These are phyloP conservation scores for Ophiostoma piceae DNA, from an alignment of 2,329 filamentous ascomycete genomes.

Conservation along the genomic window DNA sequence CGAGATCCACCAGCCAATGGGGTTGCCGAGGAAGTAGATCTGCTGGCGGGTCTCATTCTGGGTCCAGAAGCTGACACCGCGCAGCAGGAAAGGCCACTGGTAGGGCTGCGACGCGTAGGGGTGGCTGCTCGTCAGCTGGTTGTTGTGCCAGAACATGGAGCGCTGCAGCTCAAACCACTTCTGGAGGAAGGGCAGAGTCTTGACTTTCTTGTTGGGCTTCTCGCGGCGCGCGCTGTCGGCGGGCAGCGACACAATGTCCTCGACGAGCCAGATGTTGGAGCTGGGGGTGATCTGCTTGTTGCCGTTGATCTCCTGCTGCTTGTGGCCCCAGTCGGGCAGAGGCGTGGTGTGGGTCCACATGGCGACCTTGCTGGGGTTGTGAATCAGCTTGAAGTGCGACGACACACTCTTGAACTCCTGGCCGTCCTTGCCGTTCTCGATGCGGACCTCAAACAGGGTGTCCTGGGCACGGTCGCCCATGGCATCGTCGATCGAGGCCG, in stretches of 20 bases:
- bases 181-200: constrained; percentile 76
- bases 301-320: constrained; percentile 98
- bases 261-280: constrained; percentile 91
- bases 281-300: constrained; percentile 90
- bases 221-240: constrained; percentile 66
- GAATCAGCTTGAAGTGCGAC: constrained; percentile 91
- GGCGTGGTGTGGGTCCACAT: constrained; percentile 98
- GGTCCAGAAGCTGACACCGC: constrained; percentile 99
- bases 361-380: constrained; percentile 89
- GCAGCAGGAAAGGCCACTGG: constrained; percentile 95
- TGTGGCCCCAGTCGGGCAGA: constrained; percentile 94
- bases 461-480: constrained; percentile 73
- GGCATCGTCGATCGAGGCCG: constrained; percentile 66
- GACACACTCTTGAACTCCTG: constrained; percentile 88
- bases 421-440: constrained; percentile 75
- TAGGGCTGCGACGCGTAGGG: constrained; percentile 92
- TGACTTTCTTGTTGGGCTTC: constrained; percentile 73
- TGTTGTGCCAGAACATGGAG: constrained; percentile 99
- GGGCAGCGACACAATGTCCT: constrained; percentile 78
- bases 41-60: constrained; percentile 91
- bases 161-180: constrained; percentile 97
- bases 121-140: constrained; percentile 92
- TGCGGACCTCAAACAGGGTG: constrained; percentile 84
- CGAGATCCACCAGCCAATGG: constrained; percentile 93
- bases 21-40: constrained; percentile 98